Base-by-base conservation (phyloP, 371 early-diverging fungal species). In the Actinomortierella ambigua region DNA sequence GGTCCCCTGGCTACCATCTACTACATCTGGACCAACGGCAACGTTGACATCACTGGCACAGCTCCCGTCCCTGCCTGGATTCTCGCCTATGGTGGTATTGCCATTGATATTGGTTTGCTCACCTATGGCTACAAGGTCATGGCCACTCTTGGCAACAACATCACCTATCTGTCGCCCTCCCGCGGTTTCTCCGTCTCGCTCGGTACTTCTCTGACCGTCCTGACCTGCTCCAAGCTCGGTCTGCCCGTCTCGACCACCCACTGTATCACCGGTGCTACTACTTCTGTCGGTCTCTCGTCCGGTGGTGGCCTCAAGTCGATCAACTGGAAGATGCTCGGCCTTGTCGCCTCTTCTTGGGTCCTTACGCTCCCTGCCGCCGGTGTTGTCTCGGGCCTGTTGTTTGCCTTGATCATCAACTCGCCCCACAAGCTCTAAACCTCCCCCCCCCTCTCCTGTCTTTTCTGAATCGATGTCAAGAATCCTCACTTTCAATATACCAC, bases 181-280 rank as follows among this genome's bases (percentile, higher is more conserved):
- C 85, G 95, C 48, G 95, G 94, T 15, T 95, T 94, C 80, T 75
- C 87, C 43, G 88, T 89, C 55, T 93, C 93, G 66, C 82, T 94
- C 28, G 87, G 90, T 48, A 89, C 93, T 44, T 89, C 93, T 34
- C 77, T 95, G 22, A 90, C 95, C 1, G 93, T 95, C n/a, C 69
- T 95, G 52, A 92, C 93, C 2, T 91, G 91, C 59, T 91, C 94
- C 55, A 86, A 88, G 73, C 60, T 94, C 41, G 91, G 89, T 50
- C 63, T 94, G 26, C 95, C 95, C 23, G 89, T 95, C 11, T 92
- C 93, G 9, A 93, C 95, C 6, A 95, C 95, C 3, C 95, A 94
- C 64, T 95, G 95, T 75, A 90, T 93, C 39, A 88, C 89, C 29
- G 95, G 95, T 40, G 88, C 95, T n/a, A 91, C 91, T 14, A 83